Percentiles rank a stretch among this genome's conserved stretches.
Evolutionary conservation across 495 filamentous ascomycete species (phyloP).

Genomic region (Hypomontagnella monticulosa): DNA sequence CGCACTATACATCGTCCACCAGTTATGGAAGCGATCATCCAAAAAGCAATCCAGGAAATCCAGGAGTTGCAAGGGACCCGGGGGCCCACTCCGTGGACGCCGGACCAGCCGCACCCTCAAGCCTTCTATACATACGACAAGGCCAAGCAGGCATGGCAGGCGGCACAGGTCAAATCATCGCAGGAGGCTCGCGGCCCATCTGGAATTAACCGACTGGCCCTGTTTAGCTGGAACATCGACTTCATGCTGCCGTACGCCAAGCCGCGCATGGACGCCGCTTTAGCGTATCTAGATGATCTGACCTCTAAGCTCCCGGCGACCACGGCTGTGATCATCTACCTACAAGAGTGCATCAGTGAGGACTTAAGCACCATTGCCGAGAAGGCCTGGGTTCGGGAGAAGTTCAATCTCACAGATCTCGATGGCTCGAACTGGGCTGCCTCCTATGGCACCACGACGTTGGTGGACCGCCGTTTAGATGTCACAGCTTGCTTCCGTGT

Average conservation of each 20-base stretch:
- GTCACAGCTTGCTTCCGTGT: slow-evolving; percentile 57
- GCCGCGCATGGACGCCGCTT: slow-evolving; percentile 55
- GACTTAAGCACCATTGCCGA: slow-evolving; percentile 55
- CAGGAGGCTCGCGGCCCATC: neutral
- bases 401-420: slow-evolving; percentile 61
- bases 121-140: slow-evolving; percentile 21
- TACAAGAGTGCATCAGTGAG: slow-evolving; percentile 59
- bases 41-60: slow-evolving; percentile 12
- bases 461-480: slow-evolving; percentile 56
- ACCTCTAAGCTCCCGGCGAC: slow-evolving; percentile 13
- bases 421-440: slow-evolving; percentile 45
- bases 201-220: slow-evolving; percentile 21
- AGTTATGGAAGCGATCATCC: slow-evolving; percentile 26
- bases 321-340: slow-evolving; percentile 53
- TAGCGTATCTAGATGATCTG: slow-evolving; percentile 51
- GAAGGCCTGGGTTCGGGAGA: slow-evolving; percentile 53
- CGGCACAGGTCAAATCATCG: neutral
- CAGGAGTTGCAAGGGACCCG: neutral
- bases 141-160: slow-evolving; percentile 20
- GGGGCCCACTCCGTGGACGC: slow-evolving; percentile 19
- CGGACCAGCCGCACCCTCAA: slow-evolving; percentile 31
- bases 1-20: neutral
- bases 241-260: slow-evolving; percentile 50
- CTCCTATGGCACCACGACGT: slow-evolving; percentile 61
- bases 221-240: slow-evolving; percentile 63